Evolutionary conservation across 2,329 filamentous ascomycete genomes (phyloP), one percentile per base, ranked within the genome.

Genomic region (Epicoccum sorghinum): DNA sequence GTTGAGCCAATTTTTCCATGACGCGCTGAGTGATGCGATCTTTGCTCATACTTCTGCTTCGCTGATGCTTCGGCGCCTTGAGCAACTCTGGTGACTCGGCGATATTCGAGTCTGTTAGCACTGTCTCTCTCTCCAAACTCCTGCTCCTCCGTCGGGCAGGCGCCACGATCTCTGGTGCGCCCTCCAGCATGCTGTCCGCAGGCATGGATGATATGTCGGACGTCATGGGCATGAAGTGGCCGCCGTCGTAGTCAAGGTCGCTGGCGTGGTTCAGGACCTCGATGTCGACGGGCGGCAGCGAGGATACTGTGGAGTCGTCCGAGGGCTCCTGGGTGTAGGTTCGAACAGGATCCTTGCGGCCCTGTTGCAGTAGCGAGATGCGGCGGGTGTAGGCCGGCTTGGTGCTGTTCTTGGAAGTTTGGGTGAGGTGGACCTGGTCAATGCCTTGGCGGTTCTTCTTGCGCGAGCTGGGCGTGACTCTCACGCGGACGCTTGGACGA

Each of bases 141-240:
- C 80, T 78, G 66, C 80, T 85, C 44, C 79, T 76, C 57, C 78
- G 78, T 58, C 78, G 77, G 52, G 75, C 71, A 39, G 77, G 72
- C 23, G 78, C 71, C 32, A 79, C 75, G 47, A 80, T 80, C 6
- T 75, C 69, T 33, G 75, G 73, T 8, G 78, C 75, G 33, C 80
- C 82, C 60, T 88, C 87, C 9, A 89, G 78, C 77, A 89, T 83
- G 69, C 86, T 89, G 71, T 90, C 86, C n/a, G 86, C 80, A 29
- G 87, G 87, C 84, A 90, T 89, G 32, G 86, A 88, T 1, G 93
- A 98, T 44, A 98, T 90, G 68, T 97, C 93, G 3, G 93, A 97
- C 45, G 86, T 80, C 62, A 85, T 82, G 30, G 85, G 82, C 43
- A 87, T 78, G 71, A 89, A 92, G 75, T 85, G 70, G 76, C 88